Base-by-base conservation (phyloP, 1,284 basidiomycete genomes). In the Cryptococcus depauperatus region DNA sequence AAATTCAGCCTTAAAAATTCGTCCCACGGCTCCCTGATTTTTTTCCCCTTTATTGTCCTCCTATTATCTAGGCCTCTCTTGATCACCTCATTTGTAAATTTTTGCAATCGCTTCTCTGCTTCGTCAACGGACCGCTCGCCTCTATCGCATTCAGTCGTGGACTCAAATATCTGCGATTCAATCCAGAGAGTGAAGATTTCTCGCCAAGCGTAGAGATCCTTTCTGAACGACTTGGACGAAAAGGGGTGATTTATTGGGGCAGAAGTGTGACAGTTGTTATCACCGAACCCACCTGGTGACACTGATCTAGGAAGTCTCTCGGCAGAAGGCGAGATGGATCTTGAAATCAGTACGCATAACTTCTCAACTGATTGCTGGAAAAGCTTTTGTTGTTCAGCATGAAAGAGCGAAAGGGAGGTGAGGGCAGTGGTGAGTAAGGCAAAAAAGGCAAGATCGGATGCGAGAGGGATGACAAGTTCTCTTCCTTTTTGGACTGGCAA, bases 151-250 rank as follows among this genome's bases (percentile, higher is more conserved):
- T 95, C 91, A n/a, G 76, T 70, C 25, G 80, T 70, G 37, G 79
- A 80, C 65, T 93, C 89, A 58, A 95, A 96, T 5, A 96, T 81
- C 60, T 93, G 84, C 1, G 80, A 73, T 56, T 96, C 89, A 42
- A 87, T 75, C 72, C 93, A 96, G 2, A 93, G 71, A 40, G 82
- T 79, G 61, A 97, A 95, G 27, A 96, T 84, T 68, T 89, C 82
- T 26, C 92, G 75, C 92, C 92, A 96, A 3, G 81, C 79, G 61
- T 89, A 91, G n/a, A 97, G 70, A 59, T 97, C 92, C 37, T 65
- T 65, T 43, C 56, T 62, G 6, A 44, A 52, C 3, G 58, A 35
- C 40, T 51, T 55, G 4, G 29, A n/a, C 1, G 38, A 29, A 13
- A 14, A 35, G 40, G 37, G 27, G 29, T 19, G 35, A 10, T 37